Percentiles rank a stretch among this genome's conserved stretches.
phyloP scores from a whole-genome alignment of 2,329 filamentous ascomycete species.

The Magnaporthiopsis poae region DNA sequence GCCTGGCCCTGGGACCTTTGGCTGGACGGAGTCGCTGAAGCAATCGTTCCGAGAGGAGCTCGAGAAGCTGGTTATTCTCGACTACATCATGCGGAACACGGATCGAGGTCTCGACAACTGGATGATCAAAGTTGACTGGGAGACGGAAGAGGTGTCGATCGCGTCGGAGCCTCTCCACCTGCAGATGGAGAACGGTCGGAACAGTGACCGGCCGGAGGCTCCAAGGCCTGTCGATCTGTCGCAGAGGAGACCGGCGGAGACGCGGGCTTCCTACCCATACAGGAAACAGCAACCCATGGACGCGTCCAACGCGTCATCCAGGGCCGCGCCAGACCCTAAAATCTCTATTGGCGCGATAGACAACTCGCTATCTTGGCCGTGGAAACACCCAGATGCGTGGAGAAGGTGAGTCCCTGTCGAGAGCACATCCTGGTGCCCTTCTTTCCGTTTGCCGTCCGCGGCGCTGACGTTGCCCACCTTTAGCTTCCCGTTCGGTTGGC shows the following conservation, averaged over 20 bases:
- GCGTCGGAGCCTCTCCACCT: constrained; percentile 68
- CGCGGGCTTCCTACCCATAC: constrained; percentile 54
- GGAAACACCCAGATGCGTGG: constrained; percentile 94
- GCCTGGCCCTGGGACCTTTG: constrained; percentile 48
- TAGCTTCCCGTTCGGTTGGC: constrained; percentile 96
- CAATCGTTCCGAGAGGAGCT: constrained; percentile 89
- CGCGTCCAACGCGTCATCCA: constrained; percentile 44
- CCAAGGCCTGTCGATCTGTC: constrained; percentile 51
- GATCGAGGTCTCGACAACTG: constrained; percentile 95
- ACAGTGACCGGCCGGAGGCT: constrained; percentile 39
- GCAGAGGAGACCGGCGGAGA: constrained; percentile 30
- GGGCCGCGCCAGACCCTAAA: constrained; percentile 37
- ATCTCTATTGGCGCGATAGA: constrained; percentile 88
- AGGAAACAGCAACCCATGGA: constrained; percentile 76
- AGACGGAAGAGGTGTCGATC: constrained; percentile 72
- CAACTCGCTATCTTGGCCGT: constrained; percentile 96
- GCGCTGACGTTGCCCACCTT: constrained; percentile 11
- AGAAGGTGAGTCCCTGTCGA: constrained; percentile 35
- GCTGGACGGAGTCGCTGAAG: constrained; percentile 81
- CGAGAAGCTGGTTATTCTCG: constrained; percentile 91
- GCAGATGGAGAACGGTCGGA: constrained; percentile 44
- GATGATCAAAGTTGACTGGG: constrained; percentile 96
- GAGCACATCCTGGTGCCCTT: background rate
- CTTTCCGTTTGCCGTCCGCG: background rate
- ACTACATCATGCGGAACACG: constrained; percentile 99